Evolutionary conservation across 306 rosid species (phyloP), one percentile per base, ranked within the genome.

Genomic region (Vigna angularis): DNA sequence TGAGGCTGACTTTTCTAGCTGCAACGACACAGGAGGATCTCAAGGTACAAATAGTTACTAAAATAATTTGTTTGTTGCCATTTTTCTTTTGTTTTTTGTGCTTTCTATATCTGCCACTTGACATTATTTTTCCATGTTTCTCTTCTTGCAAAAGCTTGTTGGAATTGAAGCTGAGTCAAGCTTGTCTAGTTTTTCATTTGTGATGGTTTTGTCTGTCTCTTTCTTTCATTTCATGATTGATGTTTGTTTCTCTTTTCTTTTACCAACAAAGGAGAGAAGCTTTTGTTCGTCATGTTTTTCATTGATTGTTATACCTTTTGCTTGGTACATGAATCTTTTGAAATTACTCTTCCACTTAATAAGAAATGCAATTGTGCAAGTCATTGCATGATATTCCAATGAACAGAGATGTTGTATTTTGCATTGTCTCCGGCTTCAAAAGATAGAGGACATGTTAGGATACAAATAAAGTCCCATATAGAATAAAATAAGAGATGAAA

Each of bases 1-100:
- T 3, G 1, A 75, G 1, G 70, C 42, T 62, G 83, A 90, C 30
- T 1, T 74, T 20, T 74, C 88, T 11, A 24, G 7, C 3, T 93
- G 98, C 85, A 45, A 73, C 1, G 22, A 4, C n/a, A 17, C 44
- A 14, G 42, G 0, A 40, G 32, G 10, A 38, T 1, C 51, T 28
- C 4, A 66, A 15, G 88, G 90, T 88, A 47, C 12, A 9, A 9
- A 42, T 45, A 45, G 9, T 44, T 11, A 12, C 11, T 30, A 45
- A 45, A 20, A 10, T 66, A 0, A 18, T 32, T 30, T 18, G 2
- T 9, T 20, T 48, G 10, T 7, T 16, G 56, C 22, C 4, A 1
- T 6, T 51, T 51, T 51, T 51, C 56, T 42, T 20, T 47, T 4
- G 57, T 57, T 30, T 20, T 16, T 18, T 34, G 13, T 51, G 7